Base-by-base conservation (phyloP, 345 rosid species). In the Citrus unshiu region DNA sequence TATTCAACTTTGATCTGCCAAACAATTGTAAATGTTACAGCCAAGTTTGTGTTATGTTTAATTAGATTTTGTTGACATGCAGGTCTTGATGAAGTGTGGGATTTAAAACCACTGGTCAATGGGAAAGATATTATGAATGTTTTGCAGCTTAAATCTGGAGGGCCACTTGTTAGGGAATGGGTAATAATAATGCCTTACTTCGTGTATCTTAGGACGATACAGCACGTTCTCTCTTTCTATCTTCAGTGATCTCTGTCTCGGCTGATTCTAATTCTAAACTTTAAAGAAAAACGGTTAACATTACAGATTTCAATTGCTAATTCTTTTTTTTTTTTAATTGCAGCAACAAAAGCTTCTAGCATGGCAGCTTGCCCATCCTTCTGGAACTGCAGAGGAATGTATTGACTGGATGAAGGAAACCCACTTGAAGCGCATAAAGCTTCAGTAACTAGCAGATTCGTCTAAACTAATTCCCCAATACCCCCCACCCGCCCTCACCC, bases 61-160 rank as follows among this genome's bases (percentile, higher is more conserved):
- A 67, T 2, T 34, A 14, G 46, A 21, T 78, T 67, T 78, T 62
- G 37, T 65, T 40, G 70, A 58, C 49, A 78, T 77, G 78, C 93
- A 95, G 98, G 93, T 72, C 95, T 95, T 9, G 95, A 89, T 5
- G 90, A 81, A 64, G 83, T 89, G 18, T 95, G 99, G 99, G 94
- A 91, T 60, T 84, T 83, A 62, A 92, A 95, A 82, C 98, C 95
- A 7, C 81, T 95, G 80, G 90, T 91, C 61, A 91, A 91, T 70
- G 99, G 99, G 58, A 93, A 84, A 81, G 96, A 90, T 35, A 95
- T 93, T 43, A 69, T 69, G 72, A 80, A 79, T 61, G 89, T 91
- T 78, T 81, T 94, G 84, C 94, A 92, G 85, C 94, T 95, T 59
- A 87, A 84, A 71, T 74, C 85, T 3, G 98, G 98, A 78, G 95